A percentile compares a stretch with the other conserved stretches of the same genome.
phyloP scores from a whole-genome alignment of 2,329 filamentous ascomycete genomes.

The Pseudogymnoascus sp. region DNA sequence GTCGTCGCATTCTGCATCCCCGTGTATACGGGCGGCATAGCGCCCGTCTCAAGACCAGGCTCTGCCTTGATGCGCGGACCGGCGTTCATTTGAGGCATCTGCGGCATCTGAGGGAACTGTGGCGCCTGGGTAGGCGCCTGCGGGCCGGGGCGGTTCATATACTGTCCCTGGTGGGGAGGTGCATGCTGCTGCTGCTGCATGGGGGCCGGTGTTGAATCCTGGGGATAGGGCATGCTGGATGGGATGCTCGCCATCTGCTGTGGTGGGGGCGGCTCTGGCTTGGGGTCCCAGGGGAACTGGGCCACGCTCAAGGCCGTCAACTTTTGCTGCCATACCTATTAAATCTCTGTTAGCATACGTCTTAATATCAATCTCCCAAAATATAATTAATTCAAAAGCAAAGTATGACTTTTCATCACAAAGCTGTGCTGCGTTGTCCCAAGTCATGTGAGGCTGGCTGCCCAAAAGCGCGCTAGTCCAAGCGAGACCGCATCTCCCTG shows the following conservation, averaged over 20 bases:
- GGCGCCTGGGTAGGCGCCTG: constrained; percentile 8
- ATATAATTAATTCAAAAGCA: not conserved
- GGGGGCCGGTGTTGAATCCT: constrained; percentile 20
- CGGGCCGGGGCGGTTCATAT: constrained; percentile 8
- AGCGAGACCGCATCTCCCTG: constrained; percentile 6
- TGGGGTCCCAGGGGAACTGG: constrained; percentile 90
- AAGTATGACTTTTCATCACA: not conserved
- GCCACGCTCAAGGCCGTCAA: constrained; percentile 79
- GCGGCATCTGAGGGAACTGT: constrained; percentile 13
- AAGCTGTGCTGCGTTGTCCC: not conserved
- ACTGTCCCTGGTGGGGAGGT: constrained; percentile 4
- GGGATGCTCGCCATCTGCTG: constrained; percentile 27
- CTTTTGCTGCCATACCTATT: constrained; percentile 88
- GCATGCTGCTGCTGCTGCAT: constrained; percentile 15
- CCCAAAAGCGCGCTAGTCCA: constrained; percentile 4
- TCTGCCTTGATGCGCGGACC: constrained; percentile 37
- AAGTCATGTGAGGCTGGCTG: constrained; percentile 4
- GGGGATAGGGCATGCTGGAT: constrained; percentile 25
- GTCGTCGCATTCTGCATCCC: constrained; percentile 27
- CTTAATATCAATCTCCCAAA: constrained; percentile 11
- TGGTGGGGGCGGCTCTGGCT: constrained; percentile 52
- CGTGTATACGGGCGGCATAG: not conserved
- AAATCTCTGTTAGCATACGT: constrained; percentile 22
- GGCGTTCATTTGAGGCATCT: constrained; percentile 17
- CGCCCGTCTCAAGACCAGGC: constrained; percentile 30